Base-by-base conservation (phyloP, 768 basidiomycete genomes). In the Russula sp. region DNA sequence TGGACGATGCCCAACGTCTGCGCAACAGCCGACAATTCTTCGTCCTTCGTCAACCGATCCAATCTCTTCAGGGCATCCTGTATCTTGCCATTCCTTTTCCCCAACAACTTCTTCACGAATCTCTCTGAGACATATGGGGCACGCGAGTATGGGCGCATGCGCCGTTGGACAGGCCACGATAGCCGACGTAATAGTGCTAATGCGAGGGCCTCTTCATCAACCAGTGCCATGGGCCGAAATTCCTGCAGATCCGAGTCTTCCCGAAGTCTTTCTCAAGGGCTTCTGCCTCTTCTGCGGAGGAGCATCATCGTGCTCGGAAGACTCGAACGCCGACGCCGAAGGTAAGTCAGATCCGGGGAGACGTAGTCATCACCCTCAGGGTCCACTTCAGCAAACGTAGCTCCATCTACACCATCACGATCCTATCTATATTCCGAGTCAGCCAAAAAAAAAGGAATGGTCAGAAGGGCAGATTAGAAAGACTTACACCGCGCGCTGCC, bases 131-230 rank as follows among this genome's bases (percentile, higher is more conserved):
- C 28, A 30, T 5, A 5, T 30, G 5, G 28, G 28, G 28, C 28
- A 30, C 28, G 28, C 28, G 28, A 30, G 28, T 30, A n/a, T n/a
- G n/a, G n/a, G n/a, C n/a, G n/a, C n/a, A 30, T 30, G 5, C 3
- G 3, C 28, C 28, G 28, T 30, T 30, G 28, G 5, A 30, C 28
- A 30, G 5, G 28, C 5, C 28, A 30, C 28, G 28, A 30, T 30
- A 30, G 63, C 34, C 70, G 70, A 32, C 81, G 78, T 57, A 90
- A 73, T 52, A 94, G 70, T 54, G 78, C 76, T 32, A 92, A 73
- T 7, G 90, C 90, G 69, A 90, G 71, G 69, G 82, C 85, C 72
- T 87, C 85, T 53, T 85, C 83, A 48, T 83, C 83, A 55, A 80
- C 81, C 8, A 84, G 66, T 22, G 71, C 72, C 32, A 50, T 49